Conservation (phyloP, 139 green algal species). For the Picochlorum sp. region DNA sequence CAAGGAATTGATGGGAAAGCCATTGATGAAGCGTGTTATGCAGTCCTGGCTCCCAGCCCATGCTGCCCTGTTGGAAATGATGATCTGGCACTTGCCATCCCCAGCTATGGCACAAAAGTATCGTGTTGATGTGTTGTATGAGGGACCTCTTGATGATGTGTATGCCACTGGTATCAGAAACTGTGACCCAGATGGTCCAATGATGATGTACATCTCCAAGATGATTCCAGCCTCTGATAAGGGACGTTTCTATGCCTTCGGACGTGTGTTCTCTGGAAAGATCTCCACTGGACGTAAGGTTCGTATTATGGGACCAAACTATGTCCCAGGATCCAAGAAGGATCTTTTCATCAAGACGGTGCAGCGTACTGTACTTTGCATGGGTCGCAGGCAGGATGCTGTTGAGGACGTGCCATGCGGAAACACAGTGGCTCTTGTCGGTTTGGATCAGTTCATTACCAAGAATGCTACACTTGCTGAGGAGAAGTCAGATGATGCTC, state of each 20-base stretch:
- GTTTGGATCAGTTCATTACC: constrained; percentile 98
- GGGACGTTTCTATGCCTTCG: constrained; percentile 98
- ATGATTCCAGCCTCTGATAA: constrained; percentile 98
- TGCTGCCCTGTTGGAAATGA: constrained; percentile 97
- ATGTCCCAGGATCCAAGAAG: constrained; percentile 97
- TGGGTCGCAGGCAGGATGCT: constrained; percentile 92
- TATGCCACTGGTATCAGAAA: constrained; percentile 91
- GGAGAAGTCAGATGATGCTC: constrained; percentile 77
- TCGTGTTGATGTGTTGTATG: constrained; percentile 95
- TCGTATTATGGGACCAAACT: constrained; percentile 99
- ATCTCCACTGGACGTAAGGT: constrained; percentile 90
- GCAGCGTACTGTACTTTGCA: constrained; percentile 99
- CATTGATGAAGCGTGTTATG: constrained; percentile 83
- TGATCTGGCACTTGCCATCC: constrained; percentile 85
- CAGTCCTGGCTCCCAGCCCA: constrained; percentile 90
- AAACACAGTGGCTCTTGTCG: constrained; percentile 97
- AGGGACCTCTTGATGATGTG: constrained; percentile 91
- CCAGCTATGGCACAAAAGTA: constrained; percentile 88
- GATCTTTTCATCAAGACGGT: constrained; percentile 97
- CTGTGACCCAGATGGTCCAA: constrained; percentile 88
- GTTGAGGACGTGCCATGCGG: constrained; percentile 96
- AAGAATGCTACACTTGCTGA: constrained; percentile 96
- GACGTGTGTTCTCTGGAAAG: constrained; percentile 89
- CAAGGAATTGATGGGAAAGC: constrained; percentile 92
- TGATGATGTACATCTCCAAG: constrained; percentile 99